A percentile compares a stretch with the other conserved stretches of the same genome.
phyloP scores from a whole-genome alignment of 257 asterid genomes.

The Paulownia fortunei region DNA sequence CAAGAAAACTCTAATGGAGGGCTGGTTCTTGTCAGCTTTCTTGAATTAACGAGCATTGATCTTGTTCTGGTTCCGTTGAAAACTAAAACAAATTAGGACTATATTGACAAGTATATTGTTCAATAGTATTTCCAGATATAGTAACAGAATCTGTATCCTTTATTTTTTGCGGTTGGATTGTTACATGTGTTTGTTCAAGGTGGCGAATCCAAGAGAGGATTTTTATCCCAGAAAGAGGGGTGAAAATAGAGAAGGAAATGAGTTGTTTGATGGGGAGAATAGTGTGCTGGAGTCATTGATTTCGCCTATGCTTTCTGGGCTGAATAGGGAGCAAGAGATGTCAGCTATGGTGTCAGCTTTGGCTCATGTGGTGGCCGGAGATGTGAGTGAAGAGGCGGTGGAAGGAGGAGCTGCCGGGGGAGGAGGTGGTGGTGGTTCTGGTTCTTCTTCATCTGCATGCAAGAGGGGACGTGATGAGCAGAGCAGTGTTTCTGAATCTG shows the following conservation, averaged over 20 bases:
- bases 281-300: slow-evolving; percentile 34
- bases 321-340: slow-evolving; percentile 67
- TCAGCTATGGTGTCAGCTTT: slow-evolving; percentile 71
- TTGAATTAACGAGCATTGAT: not conserved
- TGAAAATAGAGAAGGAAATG: slow-evolving; percentile 2
- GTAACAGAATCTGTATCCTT: not conserved
- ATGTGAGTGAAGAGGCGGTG: slow-evolving; percentile 7
- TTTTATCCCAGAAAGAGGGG: slow-evolving; percentile 30
- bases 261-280: not conserved
- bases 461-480: slow-evolving; percentile 59
- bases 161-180: not conserved
- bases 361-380: slow-evolving; percentile 68
- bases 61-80: slow-evolving; percentile 4
- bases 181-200: slow-evolving; percentile 43
- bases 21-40: slow-evolving; percentile 35
- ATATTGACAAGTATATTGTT: not conserved
- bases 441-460: slow-evolving; percentile 35
- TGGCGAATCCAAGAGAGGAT: slow-evolving; percentile 51
- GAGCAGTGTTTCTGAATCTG: slow-evolving; percentile 22
- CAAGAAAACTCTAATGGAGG: slow-evolving; percentile 19
- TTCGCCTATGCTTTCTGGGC: slow-evolving; percentile 42
- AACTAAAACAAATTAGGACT: not conserved
- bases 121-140: not conserved
- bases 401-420: slow-evolving; percentile 13
- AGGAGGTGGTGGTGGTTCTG: slow-evolving; percentile 26